Evolutionary conservation across 768 basidiomycete species (phyloP), one percentile per base, ranked within the genome.

Genomic region (Psilocybe subaeruginosa): DNA sequence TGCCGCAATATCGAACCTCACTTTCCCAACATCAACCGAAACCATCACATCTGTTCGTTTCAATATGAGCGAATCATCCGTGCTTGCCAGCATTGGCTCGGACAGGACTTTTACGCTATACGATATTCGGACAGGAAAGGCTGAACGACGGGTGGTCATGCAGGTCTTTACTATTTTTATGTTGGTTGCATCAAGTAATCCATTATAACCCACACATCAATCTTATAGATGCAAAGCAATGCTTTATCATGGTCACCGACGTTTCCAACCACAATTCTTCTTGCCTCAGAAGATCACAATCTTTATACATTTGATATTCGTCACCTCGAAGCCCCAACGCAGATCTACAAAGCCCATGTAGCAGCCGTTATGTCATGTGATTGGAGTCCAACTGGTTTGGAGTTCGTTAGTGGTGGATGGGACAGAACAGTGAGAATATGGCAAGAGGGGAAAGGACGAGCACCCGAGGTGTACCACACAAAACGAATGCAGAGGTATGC

Each of bases 281-380:
- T 99, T 6, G 97, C 93, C n/a, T 98, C 96, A 0, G 97, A 99
- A 79, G 97, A 99, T 70, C 96, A 99, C 78, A 97, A 98, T 69
- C 82, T 99, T 27, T 99, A 99, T 74, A 98, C 97, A 0, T 99
- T 97, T 73, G 97, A 99, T 70, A 90, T 99, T 53, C 86, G 97
- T 46, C 85, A 91, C 58, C 82, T 99, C 23, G 77, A 84, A 11
- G 80, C 84, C 1, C 94, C 97, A 3, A 92, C 87, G 1, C 92
- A 97, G 63, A 92, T 99, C 29, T 99, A 97, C 83, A 99, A 99
- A 75, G 95, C 88, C 0, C 97, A 99, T 72, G 97, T 98, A 17
- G 93, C 92, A 0, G 94, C 95, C 3, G 97, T 97, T 45, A 98
- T 95, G 90, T 88, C 88, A 53, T 97, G 95, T 68, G 97, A 99